Evolutionary conservation across 1,284 basidiomycete genomes (phyloP), one percentile per base, ranked within the genome.

Genomic region (Mycena sp.): DNA sequence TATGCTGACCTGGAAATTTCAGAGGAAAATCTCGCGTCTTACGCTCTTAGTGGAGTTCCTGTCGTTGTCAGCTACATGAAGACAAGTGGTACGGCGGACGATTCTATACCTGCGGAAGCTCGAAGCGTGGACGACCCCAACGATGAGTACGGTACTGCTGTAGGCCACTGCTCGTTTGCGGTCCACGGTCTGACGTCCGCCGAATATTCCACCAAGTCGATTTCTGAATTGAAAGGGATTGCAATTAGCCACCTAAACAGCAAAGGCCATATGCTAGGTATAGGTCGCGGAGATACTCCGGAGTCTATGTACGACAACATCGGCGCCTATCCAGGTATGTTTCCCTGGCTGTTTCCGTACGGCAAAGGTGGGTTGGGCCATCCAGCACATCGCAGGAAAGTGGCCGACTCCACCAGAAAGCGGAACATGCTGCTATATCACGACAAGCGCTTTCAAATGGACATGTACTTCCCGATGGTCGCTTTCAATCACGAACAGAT

Each of bases 1-100:
- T 86, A 86, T 67, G 46, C 30, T 20, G 81, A 84, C 66, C 34
- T 85, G 0, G 64, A 76, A 16, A 83, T 85, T 16, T 81, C 80
- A 6, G 38, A 78, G 9, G 74, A 80, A 7, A 83, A 84, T 70
- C 46, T 85, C 8, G 46, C 65, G 0, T 37, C 67, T 20, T 85
- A 85, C 76, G 63, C 76, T 16, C 79, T 82, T 55, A 59, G 77
- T 62, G 66, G 38, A 11, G 82, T 82, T 30, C 81, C 83, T 9
- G 66, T 67, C 2, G 34, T 71, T 37, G 73, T 83, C 10, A 75
- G 79, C 20, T 83, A 77, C 69, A 61, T 66, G 52, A 20, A 72
- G 30, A 69, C 69, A 4, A 25, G 69, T 48, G 62, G 54, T 16
- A 77, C 78, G n/a, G 71, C 76, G 44, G 3, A 22, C 3, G 60